Conservation (phyloP, 805 yeast genomes). For the Cyberlindnera subsufficiens region DNA sequence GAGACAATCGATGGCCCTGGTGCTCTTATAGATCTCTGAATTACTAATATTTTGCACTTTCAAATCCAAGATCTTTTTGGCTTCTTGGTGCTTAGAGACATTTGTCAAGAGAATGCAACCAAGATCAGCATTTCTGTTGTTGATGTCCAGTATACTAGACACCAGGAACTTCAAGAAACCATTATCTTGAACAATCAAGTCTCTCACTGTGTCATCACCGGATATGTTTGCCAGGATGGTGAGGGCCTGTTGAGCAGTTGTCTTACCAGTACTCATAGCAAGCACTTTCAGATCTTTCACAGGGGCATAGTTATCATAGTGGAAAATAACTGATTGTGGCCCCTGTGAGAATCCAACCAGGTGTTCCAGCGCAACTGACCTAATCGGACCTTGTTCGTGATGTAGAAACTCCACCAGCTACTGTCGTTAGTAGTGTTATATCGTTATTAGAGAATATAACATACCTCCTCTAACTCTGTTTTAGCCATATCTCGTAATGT, state of each 20-base stretch:
- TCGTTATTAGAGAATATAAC: not conserved
- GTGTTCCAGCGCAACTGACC: conserved; percentile 80
- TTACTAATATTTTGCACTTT: conserved; percentile 15
- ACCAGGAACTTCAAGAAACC: conserved; percentile 46
- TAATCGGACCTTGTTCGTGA: conserved; percentile 71
- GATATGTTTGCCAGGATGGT: conserved; percentile 82
- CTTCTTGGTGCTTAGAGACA: conserved; percentile 69
- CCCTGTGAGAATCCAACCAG: conserved; percentile 79
- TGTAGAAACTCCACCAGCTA: conserved; percentile 77
- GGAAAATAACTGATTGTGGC: conserved; percentile 58
- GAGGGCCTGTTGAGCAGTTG: conserved; percentile 57
- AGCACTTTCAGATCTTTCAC: conserved; percentile 65
- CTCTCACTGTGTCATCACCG: conserved; percentile 60
- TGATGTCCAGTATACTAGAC: conserved; percentile 41
- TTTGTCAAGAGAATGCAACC: conserved; percentile 82
- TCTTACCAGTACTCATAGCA: conserved; percentile 45
- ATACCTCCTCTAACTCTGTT: conserved; percentile 33
- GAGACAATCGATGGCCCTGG: conserved; percentile 64
- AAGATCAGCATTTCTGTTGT: conserved; percentile 68
- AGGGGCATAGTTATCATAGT: conserved; percentile 63
- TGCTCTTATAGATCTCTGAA: conserved; percentile 46
- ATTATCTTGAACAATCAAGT: conserved; percentile 58
- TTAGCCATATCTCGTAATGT: conserved; percentile 7
- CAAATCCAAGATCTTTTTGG: conserved; percentile 44
- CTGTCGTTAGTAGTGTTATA: not conserved